Conservation (phyloP, 441 rosid genomes). For the Rhodomyrtus psidioides region DNA sequence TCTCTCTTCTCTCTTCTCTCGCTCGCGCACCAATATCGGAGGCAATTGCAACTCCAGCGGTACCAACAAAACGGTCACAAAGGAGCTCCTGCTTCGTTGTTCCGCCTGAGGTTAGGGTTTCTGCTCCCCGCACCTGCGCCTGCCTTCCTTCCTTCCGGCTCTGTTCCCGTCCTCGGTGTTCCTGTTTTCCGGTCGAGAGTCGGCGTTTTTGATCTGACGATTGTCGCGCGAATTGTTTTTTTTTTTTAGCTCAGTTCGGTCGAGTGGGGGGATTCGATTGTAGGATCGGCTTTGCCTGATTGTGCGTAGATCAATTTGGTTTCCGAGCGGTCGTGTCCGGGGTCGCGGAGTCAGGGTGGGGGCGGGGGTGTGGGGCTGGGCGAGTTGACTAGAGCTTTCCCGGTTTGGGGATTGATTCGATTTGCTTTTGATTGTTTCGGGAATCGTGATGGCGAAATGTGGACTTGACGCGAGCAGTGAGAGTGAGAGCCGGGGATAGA, state of each 20-base stretch:
- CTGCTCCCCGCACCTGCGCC: background rate
- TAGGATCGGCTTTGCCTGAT: background rate
- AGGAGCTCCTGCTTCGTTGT: background rate
- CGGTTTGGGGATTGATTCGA: background rate
- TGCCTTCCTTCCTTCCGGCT: background rate
- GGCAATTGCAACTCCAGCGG: background rate
- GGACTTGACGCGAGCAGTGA: background rate
- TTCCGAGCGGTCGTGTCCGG: no score
- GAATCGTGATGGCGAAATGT: background rate
- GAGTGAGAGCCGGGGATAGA: background rate
- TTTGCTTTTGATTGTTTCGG: background rate
- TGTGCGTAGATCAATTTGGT: background rate
- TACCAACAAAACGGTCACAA: background rate
- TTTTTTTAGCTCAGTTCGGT: background rate
- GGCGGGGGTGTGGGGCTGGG: no score
- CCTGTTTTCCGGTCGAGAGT: no score
- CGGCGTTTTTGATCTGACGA: background rate
- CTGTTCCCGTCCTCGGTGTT: background rate
- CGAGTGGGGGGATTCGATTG: background rate
- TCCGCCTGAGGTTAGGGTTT: background rate
- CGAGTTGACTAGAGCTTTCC: background rate
- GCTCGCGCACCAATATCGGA: background rate
- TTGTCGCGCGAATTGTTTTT: background rate
- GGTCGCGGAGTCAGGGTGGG: no score
- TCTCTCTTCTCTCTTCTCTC: background rate